Percentiles rank a stretch among this genome's conserved stretches.
Conservation (phyloP, 2,329 filamentous ascomycete species). For the Claviceps capensis region DNA sequence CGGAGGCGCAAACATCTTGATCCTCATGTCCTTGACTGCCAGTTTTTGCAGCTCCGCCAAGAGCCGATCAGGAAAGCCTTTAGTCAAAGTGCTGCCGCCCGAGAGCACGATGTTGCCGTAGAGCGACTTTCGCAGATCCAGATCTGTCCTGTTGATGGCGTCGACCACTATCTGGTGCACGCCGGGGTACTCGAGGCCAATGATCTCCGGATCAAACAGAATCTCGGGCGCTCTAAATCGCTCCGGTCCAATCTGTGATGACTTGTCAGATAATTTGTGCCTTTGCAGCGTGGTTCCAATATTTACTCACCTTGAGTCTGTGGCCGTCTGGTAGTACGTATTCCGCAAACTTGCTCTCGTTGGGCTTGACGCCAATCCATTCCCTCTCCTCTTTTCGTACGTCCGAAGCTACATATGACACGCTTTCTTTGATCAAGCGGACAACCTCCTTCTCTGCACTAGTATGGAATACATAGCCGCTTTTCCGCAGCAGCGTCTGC, state of each 20-base stretch:
- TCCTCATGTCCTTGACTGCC: slow-evolving; percentile 97
- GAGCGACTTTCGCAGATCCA: slow-evolving; percentile 85
- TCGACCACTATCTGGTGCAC: slow-evolving; percentile 98
- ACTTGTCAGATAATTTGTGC: slow-evolving; percentile 10
- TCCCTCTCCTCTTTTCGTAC: slow-evolving; percentile 94
- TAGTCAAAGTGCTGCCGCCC: slow-evolving; percentile 88
- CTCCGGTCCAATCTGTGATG: slow-evolving; percentile 65
- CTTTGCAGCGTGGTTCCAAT: background rate
- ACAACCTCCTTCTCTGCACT: slow-evolving; percentile 99
- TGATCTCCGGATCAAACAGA: slow-evolving; percentile 92
- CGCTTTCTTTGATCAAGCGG: slow-evolving; percentile 88
- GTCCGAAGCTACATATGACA: slow-evolving; percentile 81
- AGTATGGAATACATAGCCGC: slow-evolving; percentile 89
- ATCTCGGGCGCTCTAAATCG: slow-evolving; percentile 94
- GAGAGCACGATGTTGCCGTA: slow-evolving; percentile 97
- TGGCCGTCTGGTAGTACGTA: slow-evolving; percentile 88
- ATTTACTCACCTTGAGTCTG: slow-evolving; percentile 59
- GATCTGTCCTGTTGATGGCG: slow-evolving; percentile 84
- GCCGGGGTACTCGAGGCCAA: slow-evolving; percentile 90
- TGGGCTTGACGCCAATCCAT: slow-evolving; percentile 69
- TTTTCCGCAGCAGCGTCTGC: slow-evolving; percentile 81
- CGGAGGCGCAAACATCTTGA: slow-evolving; percentile 96
- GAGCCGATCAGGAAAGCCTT: slow-evolving; percentile 88
- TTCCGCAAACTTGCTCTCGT: slow-evolving; percentile 66
- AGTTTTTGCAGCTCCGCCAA: slow-evolving; percentile 84